Evolutionary conservation across 2,329 filamentous ascomycete species (phyloP).

Genomic region (Xylariomycetidae sp.): DNA sequence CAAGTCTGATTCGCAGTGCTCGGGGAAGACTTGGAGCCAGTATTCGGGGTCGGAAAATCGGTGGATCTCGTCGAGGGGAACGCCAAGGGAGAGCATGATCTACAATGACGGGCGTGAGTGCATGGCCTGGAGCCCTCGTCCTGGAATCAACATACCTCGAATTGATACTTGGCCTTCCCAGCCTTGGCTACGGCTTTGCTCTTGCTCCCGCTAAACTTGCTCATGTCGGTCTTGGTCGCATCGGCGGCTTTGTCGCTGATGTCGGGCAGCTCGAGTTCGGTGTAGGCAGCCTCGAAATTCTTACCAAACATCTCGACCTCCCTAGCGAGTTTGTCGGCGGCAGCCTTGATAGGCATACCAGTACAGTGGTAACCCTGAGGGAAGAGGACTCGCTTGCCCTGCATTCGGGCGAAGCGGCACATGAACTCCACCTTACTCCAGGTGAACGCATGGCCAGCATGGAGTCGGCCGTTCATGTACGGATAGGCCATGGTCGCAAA

Average conservation of each 20-base stretch:
- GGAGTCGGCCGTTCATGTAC: conserved; percentile 71
- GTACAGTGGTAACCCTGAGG: conserved; percentile 95
- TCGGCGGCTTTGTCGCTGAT: conserved; percentile 52
- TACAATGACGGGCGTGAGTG: too few relatives aligned
- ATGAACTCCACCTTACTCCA: conserved; percentile 91
- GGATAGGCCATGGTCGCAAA: conserved; percentile 59
- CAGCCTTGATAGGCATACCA: conserved; percentile 97
- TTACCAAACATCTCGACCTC: conserved; percentile 77
- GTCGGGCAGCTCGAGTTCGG: conserved; percentile 25
- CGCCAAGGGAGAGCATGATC: conserved; percentile 88
- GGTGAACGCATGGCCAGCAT: conserved; percentile 90
- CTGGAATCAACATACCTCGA: conserved; percentile 57
- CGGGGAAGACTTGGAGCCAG: conserved; percentile 90
- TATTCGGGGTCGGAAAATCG: conserved; percentile 86
- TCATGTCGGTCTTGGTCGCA: conserved; percentile 72
- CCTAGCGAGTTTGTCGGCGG: conserved; percentile 87
- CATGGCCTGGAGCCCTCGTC: too few relatives aligned
- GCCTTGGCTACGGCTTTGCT: conserved; percentile 87
- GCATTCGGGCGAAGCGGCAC: conserved; percentile 81
- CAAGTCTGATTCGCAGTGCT: conserved; percentile 73
- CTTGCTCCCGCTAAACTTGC: conserved; percentile 91
- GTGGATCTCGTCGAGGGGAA: conserved; percentile 84
- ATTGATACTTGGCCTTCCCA: conserved; percentile 92
- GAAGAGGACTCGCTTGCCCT: conserved; percentile 81
- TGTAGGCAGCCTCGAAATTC: conserved; percentile 42